Evolutionary conservation across 768 basidiomycete genomes (phyloP), one percentile per base, ranked within the genome.

Genomic region (Hypsizygus marmoreus): DNA sequence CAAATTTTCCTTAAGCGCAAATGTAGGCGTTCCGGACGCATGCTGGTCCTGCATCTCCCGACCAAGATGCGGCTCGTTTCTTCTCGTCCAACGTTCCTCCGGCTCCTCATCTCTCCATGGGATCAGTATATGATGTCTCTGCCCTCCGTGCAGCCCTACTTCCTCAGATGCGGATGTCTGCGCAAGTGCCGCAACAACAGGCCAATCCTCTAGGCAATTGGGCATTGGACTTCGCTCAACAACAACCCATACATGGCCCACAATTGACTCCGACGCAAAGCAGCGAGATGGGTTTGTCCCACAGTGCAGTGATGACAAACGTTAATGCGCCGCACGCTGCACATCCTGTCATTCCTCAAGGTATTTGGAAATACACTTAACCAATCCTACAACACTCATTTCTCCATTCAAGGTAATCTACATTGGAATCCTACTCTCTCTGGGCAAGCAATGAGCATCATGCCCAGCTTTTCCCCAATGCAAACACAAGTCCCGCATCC

Each of bases 1-100:
- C 29, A 12, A 50, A 14, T 40, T 23, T 29, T 33, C 12, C 44
- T 31, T 53, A 39, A 38, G 33, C 22, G 32, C 26, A 32, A 37
- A 14, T 42, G 32, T 45, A 89, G 86, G 61, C 63, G 2, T 89
- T 90, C 63, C 81, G 84, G 40, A 76, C 84, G 8, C 78, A 79
- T 39, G 41, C 63, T 20, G 64, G 67, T 29, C 50, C 69, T 26
- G 62, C 67, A 23, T 70, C 69, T 30, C 63, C 77, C 41, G 77
- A 78, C 49, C 77, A 83, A 62, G 88, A 90, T 57, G 87, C 84
- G 4, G 73, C 83, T 12, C 78, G 70, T 31, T 91, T 92, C 71
- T 89, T 91, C 61, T 70, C 75, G 44, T 25, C 63, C 55, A 52
- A 64, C 48, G n/a, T 57, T 48, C 45, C 64, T 45, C 45, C 63